Base-by-base conservation (phyloP, 768 basidiomycete species). In the Russula olivacea region DNA sequence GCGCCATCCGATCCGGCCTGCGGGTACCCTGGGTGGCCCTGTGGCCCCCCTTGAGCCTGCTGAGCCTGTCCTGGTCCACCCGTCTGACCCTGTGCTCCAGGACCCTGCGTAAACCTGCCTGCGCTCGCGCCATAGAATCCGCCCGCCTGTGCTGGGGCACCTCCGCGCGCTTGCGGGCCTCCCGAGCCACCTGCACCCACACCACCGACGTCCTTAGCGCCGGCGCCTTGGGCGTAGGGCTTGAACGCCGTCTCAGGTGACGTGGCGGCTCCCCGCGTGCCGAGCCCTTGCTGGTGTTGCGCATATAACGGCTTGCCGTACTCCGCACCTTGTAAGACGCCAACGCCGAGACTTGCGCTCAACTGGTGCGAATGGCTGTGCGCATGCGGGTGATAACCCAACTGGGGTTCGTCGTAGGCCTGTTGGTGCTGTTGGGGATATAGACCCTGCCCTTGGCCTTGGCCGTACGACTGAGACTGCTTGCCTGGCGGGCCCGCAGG, bases 211-310 rank as follows among this genome's bases (percentile, higher is more conserved):
- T 76, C 79, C 23, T 79, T 77, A 21, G 78, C 74, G 2, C 80
- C 65, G 3, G 82, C 82, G 61, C 88, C 89, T 76, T 89, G 75
- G 54, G 80, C 82, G 69, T 90, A 91, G 12, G 87, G 85, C 71
- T 91, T 91, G 75, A 89, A 91, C 17, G 86, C 75, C 9, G 83
- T 76, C 73, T 91, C 89, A 1, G 89, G 88, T 7, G 88, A 89
- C 15, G 78, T 77, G 38, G 80, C 82, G 21, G 78, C 77, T 15
- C 80, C 75, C 17, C 79, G 78, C 59, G 79, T 77, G 25, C 75
- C 74, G 38, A 79, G 88, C 51, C 84, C 83, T 70, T 88, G 87
- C 74, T 85, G 85, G 30, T 80, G 80, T 56, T 83, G 80, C 28
- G 81, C 82, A 67, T 81, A 81, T 58, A 80, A 61, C 56, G 75